Conservation (phyloP, 2,329 filamentous ascomycete genomes). For the Beauveria sp. region DNA sequence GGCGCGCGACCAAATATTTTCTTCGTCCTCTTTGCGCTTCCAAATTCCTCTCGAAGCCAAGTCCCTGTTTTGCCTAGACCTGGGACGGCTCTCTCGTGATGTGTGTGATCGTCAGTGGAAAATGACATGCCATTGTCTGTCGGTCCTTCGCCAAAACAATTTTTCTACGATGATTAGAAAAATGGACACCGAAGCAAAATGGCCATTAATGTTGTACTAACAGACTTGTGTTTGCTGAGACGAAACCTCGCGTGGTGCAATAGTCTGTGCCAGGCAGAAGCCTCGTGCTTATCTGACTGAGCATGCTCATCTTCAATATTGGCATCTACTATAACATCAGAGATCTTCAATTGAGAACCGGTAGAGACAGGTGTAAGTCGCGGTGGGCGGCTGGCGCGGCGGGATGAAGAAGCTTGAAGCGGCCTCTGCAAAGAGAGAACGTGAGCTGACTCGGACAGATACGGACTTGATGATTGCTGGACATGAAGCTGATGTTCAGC, state of each 20-base stretch:
- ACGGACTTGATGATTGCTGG: conserved; percentile 31
- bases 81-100: not conserved
- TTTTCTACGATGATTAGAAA: not conserved
- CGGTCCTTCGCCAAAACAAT: not conserved
- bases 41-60: conserved; percentile 26
- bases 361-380: conserved; percentile 6
- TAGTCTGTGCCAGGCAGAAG: not conserved
- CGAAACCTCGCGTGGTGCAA: not conserved
- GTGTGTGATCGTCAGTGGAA: not conserved
- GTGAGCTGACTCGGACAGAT: conserved; percentile 39
- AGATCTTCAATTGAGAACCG: not conserved
- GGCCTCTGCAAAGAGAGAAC: conserved; percentile 38
- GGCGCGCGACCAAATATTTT: conserved; percentile 34
- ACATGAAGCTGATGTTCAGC: conserved; percentile 4
- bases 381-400: conserved; percentile 12
- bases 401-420: not conserved
- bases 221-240: not conserved
- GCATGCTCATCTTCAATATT: not conserved
- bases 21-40: conserved; percentile 21
- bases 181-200: fast-evolving
- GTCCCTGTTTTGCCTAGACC: conserved; percentile 14
- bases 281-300: not conserved
- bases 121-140: not conserved
- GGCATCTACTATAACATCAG: not conserved
- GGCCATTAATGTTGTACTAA: not conserved